Percentiles rank a stretch among this genome's conserved stretches.
Conservation (phyloP, 192 early-diverging fungal species). For the Coemansia sp. region DNA sequence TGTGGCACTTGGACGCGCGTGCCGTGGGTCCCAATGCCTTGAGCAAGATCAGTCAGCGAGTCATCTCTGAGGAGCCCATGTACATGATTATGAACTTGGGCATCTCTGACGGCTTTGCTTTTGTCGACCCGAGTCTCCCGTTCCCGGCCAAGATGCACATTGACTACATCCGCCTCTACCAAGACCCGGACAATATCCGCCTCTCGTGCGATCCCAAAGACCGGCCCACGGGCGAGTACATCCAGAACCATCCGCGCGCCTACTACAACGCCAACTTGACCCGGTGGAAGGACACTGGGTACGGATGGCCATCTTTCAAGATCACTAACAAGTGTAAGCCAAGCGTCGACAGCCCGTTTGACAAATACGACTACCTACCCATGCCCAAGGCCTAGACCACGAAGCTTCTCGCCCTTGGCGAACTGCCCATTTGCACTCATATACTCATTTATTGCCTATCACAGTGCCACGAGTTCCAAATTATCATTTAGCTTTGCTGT, state of each 20-base stretch:
- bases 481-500: not conserved
- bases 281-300: conserved; percentile 50
- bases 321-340: conserved; percentile 41
- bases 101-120: conserved; percentile 44
- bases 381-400: conserved; percentile 15
- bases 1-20: conserved; percentile 40
- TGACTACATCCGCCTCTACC: conserved; percentile 59
- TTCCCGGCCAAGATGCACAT: conserved; percentile 56
- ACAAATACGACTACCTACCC: conserved; percentile 29
- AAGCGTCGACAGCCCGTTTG: conserved; percentile 26
- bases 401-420: not conserved
- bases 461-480: not conserved
- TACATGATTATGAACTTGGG: conserved; percentile 59
- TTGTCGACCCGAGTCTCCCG: conserved; percentile 35
- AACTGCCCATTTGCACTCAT: not conserved
- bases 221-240: conserved; percentile 55
- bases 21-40: conserved; percentile 44
- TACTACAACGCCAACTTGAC: conserved; percentile 54
- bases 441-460: too few species aligned
- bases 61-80: conserved; percentile 59
- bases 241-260: conserved; percentile 53
- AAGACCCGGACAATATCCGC: conserved; percentile 51
- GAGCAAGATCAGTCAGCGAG: conserved; percentile 43
- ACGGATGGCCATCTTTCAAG: conserved; percentile 48
- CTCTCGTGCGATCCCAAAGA: conserved; percentile 57